A percentile compares a stretch with the other conserved stretches of the same genome.
Evolutionary conservation across 352 stramenopile genomes (phyloP).

Genomic region (Peronospora farinosa): DNA sequence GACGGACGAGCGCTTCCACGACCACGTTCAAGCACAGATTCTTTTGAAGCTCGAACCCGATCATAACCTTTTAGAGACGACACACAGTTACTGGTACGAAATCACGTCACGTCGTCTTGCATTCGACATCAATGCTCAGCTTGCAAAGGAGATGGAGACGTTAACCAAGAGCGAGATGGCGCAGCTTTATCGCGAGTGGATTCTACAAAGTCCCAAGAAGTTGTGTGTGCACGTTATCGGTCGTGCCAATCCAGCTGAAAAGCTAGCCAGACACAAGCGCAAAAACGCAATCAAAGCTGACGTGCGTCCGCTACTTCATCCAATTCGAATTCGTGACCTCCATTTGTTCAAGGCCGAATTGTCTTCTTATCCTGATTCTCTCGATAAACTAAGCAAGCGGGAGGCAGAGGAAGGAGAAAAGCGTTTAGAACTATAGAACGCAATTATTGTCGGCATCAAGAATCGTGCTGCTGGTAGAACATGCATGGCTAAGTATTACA

Average conservation of each 20-base stretch:
- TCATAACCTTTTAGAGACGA: conserved; percentile 72
- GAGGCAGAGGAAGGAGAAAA: conserved; percentile 19
- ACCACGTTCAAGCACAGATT: conserved; percentile 75
- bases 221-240: conserved; percentile 62
- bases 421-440: conserved; percentile 32
- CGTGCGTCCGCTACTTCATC: conserved; percentile 17
- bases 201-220: conserved; percentile 60
- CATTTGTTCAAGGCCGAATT: conserved; percentile 62
- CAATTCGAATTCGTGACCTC: conserved; percentile 45
- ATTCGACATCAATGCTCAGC: conserved; percentile 66
- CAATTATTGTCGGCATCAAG: no score
- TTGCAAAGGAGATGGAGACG: conserved; percentile 65
- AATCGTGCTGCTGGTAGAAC: background rate
- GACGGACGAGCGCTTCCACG: conserved; percentile 61
- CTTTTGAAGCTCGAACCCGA: conserved; percentile 76
- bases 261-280: conserved; percentile 27
- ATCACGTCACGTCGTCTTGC: conserved; percentile 62
- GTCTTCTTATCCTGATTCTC: conserved; percentile 39
- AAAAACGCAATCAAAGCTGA: conserved; percentile 29
- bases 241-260: conserved; percentile 36
- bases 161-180: conserved; percentile 62
- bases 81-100: conserved; percentile 76
- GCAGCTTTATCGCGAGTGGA: conserved; percentile 53
- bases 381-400: conserved; percentile 34
- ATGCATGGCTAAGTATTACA: background rate